Evolutionary conservation across 2,329 filamentous ascomycete species (phyloP).

Genomic region (Colletotrichum chlorophyti): DNA sequence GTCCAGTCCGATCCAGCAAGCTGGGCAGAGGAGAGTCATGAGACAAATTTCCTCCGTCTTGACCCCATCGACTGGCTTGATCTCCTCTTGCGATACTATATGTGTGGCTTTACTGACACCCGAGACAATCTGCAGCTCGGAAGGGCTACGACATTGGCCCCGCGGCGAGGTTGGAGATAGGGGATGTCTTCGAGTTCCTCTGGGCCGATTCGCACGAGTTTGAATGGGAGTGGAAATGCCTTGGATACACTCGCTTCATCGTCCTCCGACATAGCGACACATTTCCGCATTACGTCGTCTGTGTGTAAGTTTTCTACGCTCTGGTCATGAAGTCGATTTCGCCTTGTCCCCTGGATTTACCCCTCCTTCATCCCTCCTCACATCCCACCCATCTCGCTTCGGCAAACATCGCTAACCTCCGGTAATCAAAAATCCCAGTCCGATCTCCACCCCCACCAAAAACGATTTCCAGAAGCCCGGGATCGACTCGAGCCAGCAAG

Average conservation of each 20-base stretch:
- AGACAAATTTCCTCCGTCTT: too few species aligned
- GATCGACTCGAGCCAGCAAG: constrained; percentile 27
- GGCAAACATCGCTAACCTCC: constrained; percentile 10
- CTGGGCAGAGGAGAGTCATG: background rate
- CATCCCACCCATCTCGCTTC: background rate
- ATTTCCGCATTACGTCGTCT: constrained; percentile 24
- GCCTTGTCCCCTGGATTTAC: background rate
- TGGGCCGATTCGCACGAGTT: constrained; percentile 28
- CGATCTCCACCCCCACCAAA: constrained; percentile 28
- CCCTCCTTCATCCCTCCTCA: background rate
- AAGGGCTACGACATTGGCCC: constrained; percentile 28
- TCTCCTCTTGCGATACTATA: too few species aligned
- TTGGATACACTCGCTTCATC: constrained; percentile 27
- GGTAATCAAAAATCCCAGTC: background rate
- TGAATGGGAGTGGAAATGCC: constrained; percentile 27
- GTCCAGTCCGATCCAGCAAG: background rate
- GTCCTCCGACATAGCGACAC: constrained; percentile 27
- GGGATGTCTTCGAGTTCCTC: constrained; percentile 27
- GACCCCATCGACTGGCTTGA: too few species aligned
- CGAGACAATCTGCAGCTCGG: constrained; percentile 14
- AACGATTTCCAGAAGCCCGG: constrained; percentile 28
- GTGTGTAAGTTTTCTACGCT: constrained; percentile 13
- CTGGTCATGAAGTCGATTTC: background rate
- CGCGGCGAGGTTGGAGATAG: constrained; percentile 19
- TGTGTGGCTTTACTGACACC: constrained; percentile 8